A percentile compares a stretch with the other conserved stretches of the same genome.
Conservation (phyloP, 1,284 basidiomycete species). For the Malassezia dermatis region DNA sequence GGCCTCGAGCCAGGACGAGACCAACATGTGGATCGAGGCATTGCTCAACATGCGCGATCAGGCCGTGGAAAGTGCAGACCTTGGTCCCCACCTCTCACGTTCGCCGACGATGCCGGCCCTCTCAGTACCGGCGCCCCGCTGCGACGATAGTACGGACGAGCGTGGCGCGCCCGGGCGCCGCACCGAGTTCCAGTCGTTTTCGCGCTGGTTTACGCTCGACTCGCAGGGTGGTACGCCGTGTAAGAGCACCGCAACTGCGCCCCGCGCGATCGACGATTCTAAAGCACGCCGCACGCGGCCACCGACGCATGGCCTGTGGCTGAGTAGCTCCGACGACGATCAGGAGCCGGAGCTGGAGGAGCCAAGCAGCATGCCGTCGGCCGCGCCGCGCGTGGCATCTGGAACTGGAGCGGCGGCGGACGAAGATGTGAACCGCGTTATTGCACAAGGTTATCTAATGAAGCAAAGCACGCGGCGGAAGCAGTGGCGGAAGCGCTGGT, state of each 20-base stretch:
- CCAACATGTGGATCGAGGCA: constrained; percentile 70
- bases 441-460: constrained; percentile 73
- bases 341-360: constrained; percentile 34
- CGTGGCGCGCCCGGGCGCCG: not conserved
- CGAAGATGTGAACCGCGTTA: constrained; percentile 35
- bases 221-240: not conserved
- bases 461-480: constrained; percentile 87
- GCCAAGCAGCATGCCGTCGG: constrained; percentile 17
- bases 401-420: not conserved
- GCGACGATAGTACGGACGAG: not conserved
- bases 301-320: not conserved
- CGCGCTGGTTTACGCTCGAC: not conserved
- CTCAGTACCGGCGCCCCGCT: not conserved
- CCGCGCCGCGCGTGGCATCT: not conserved
- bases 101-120: not conserved
- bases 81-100: not conserved
- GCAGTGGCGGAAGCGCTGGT: constrained; percentile 74
- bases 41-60: constrained; percentile 67
- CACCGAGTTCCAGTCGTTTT: not conserved
- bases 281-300: not conserved
- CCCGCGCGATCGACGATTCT: not conserved
- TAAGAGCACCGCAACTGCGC: not conserved
- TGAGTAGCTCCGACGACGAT: constrained; percentile 37
- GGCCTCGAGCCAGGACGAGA: constrained; percentile 60
- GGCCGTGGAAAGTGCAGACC: constrained; percentile 15